Evolutionary conservation across 768 basidiomycete species (phyloP), one percentile per base, ranked within the genome.

Genomic region (Mycena sanguinolenta): DNA sequence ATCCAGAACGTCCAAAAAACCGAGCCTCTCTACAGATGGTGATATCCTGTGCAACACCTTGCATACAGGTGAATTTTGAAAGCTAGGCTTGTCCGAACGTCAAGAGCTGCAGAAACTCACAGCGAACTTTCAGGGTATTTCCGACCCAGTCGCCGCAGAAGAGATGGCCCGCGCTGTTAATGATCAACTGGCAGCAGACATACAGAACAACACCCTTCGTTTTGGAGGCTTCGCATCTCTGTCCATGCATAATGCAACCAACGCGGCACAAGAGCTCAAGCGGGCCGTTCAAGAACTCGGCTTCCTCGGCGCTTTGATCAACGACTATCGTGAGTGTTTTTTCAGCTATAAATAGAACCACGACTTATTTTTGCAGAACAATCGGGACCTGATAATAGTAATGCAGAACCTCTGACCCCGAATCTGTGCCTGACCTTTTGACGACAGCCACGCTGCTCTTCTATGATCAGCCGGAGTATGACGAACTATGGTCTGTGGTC

Each of bases 231-330:
- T 85, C 69, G 85, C 83, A 10, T 73, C 84, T 5, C 64, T 86
- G 10, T 76, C 84, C 4, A 86, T 86, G 85, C 83, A 85, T 54
- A 82, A 86, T 60, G 83, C 84, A n/a, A 80, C 81, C 1, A 74
- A 73, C 27, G 85, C 84, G 3, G 82, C 80, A 8, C 74, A 78
- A 25, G 84, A 86, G 55, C 74, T 86, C n/a, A 79, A 79, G 7
- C 82, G 84, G 34, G 63, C 84, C 1, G 81, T 85, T 6, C 72
- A 76, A 12, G 80, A 84, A 49, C 79, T 85, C 1, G 85, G 85
- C 21, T 82, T 84, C 34, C 68, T 84, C 21, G 84, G 84, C 13
- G 84, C 80, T 14, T 65, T 86, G 65, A 30, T 85, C 21, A 86
- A 86, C 58, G 84, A 86, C 65, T 86, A 82, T 73, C 84, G 68